Evolutionary conservation across 192 early-diverging fungal genomes (phyloP).

Genomic region (Dispira simplex): DNA sequence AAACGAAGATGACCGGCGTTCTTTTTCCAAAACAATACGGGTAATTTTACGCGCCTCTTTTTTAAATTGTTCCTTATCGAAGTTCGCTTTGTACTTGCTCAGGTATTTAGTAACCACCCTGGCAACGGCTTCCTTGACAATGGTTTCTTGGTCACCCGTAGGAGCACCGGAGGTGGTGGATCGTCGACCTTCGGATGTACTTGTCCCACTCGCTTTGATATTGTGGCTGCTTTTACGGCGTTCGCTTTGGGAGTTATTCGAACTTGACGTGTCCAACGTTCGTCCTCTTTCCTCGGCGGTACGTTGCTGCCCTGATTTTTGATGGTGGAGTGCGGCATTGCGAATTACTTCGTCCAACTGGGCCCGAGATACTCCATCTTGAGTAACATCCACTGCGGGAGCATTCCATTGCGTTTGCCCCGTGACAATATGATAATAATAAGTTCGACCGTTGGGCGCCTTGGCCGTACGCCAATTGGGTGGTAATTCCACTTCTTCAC

Average conservation of each 20-base stretch:
- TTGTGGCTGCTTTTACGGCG: neutral
- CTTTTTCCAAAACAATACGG: slow-evolving; percentile 33
- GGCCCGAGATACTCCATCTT: slow-evolving; percentile 17
- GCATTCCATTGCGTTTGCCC: slow-evolving; percentile 28
- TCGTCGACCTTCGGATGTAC: neutral
- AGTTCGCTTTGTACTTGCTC: slow-evolving; percentile 25
- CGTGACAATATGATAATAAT: slow-evolving; percentile 30
- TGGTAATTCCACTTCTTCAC: slow-evolving; percentile 13
- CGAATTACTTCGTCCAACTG: slow-evolving; percentile 27
- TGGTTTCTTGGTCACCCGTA: slow-evolving; percentile 16
- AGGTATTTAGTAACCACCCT: slow-evolving; percentile 24
- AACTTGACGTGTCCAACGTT: neutral
- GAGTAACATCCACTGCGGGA: slow-evolving; percentile 14
- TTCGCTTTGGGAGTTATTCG: slow-evolving; percentile 9
- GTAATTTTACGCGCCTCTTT: slow-evolving; percentile 30
- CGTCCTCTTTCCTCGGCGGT: neutral
- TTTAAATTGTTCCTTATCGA: slow-evolving; percentile 29
- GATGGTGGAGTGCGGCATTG: slow-evolving; percentile 15
- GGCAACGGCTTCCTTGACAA: slow-evolving; percentile 24
- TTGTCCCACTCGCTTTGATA: neutral
- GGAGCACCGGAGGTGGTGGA: neutral
- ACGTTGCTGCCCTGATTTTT: too few relatives aligned
- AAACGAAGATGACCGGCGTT: slow-evolving; percentile 23
- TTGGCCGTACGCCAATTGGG: slow-evolving; percentile 25
- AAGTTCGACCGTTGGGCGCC: slow-evolving; percentile 18